phyloP scores from a whole-genome alignment of 78 protist genomes.

The Goniomonas avonlea region DNA sequence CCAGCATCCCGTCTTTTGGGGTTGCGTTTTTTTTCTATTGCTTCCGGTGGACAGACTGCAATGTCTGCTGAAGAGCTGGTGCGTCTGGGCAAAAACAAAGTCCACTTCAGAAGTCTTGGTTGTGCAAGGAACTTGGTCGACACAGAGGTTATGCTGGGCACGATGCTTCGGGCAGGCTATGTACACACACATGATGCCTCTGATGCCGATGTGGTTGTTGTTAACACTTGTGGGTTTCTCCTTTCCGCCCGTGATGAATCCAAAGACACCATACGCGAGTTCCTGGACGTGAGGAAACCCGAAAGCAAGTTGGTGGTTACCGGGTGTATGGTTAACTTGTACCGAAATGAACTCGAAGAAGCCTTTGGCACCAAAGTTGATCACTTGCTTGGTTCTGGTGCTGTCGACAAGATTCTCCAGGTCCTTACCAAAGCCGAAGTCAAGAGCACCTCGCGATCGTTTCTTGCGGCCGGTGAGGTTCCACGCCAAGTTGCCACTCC shows the following conservation, averaged over 20 bases:
- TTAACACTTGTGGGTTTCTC: constrained; percentile 9
- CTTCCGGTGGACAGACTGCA: no score
- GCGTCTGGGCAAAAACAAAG: no score
- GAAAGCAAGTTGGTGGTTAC: background rate
- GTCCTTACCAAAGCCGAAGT: background rate
- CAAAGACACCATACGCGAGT: background rate
- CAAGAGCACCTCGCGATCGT: background rate
- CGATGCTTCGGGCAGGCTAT: background rate
- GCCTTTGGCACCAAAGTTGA: background rate
- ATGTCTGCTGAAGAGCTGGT: no score
- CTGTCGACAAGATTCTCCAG: background rate
- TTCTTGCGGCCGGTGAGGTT: background rate
- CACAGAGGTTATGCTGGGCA: constrained; percentile 8
- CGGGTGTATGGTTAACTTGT: background rate
- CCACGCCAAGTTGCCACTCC: background rate
- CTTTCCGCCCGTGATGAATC: background rate
- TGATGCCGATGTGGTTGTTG: constrained; percentile 13
- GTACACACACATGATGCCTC: background rate
- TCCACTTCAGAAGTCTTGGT: background rate
- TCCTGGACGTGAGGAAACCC: background rate
- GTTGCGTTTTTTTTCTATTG: no score
- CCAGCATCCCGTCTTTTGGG: no score
- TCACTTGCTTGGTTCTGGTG: background rate
- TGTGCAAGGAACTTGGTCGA: constrained; percentile 6
- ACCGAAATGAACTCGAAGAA: background rate